These are phyloP conservation scores for Thelephora aurantiotincta DNA, from an alignment of 768 basidiomycete genomes.

Conservation along the genomic window DNA sequence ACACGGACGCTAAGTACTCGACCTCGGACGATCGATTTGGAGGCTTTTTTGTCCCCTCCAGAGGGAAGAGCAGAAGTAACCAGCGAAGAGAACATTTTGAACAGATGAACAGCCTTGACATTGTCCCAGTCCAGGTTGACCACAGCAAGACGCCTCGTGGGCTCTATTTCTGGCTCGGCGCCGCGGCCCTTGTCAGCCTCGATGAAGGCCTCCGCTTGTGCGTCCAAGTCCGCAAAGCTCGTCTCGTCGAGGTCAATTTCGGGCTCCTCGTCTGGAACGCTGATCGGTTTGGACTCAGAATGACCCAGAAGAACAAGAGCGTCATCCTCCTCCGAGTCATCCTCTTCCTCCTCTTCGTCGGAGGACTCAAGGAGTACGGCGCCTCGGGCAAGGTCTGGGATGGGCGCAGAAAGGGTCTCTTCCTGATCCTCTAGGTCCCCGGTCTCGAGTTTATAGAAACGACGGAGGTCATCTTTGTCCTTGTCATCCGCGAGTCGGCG, in stretches of 20 bases:
- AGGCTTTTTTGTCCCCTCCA: conserved; percentile 10
- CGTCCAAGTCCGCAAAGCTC: conserved; percentile 54
- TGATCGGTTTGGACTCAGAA: conserved; percentile 28
- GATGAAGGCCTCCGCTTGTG: conserved; percentile 52
- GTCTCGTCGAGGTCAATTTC: conserved; percentile 78
- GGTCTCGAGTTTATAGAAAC: conserved; percentile 65
- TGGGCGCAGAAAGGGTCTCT: conserved; percentile 13
- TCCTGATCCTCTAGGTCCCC: conserved; percentile 24
- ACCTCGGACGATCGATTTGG: conserved; percentile 35
- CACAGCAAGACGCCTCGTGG: conserved; percentile 65
- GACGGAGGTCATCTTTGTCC: conserved; percentile 60
- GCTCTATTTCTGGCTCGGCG: conserved; percentile 22
- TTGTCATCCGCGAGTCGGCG: conserved; percentile 52
- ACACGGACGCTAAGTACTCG: conserved; percentile 65
- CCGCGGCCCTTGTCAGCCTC: conserved; percentile 30
- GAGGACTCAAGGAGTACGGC: conserved; percentile 81
- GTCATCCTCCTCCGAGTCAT: conserved; percentile 28
- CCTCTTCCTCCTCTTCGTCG: conserved; percentile 44
- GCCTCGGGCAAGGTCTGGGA: conserved; percentile 82
- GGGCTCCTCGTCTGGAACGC: conserved; percentile 22
- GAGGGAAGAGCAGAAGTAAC: conserved; percentile 44
- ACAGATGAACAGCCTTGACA: conserved; percentile 78
- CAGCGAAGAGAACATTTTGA: conserved; percentile 84
- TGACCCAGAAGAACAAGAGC: conserved; percentile 37
- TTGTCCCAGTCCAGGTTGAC: conserved; percentile 99